These are phyloP conservation scores for Bolboschoenoplectus hybrid DNA, from an alignment of 202 grass and related monocot genomes.

Conservation along the genomic window DNA sequence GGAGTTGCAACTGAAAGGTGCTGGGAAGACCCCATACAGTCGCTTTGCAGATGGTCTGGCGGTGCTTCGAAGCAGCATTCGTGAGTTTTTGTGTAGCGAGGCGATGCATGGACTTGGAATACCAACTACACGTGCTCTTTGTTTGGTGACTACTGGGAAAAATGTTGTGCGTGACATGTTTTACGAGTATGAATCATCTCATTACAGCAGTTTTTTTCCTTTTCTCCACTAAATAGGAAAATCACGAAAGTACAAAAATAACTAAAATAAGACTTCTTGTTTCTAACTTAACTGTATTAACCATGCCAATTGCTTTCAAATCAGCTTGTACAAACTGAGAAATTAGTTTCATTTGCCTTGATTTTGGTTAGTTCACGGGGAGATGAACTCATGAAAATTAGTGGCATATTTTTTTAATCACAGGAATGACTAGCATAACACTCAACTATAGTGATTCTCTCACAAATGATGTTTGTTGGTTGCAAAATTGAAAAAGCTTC, in stretches of 20 bases:
- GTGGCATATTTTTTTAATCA: neutral
- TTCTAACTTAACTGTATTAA: neutral
- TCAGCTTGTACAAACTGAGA: constrained; percentile 3
- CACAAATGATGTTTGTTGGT: neutral
- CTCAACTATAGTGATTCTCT: neutral
- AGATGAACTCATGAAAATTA: neutral
- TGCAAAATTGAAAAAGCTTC: neutral
- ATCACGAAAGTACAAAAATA: no score
- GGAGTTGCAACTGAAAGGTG: constrained; percentile 97
- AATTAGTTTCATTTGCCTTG: neutral
- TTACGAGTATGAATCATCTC: constrained; percentile 77
- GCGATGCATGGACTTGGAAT: constrained; percentile 96
- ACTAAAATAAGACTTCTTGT: neutral
- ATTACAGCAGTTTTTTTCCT: neutral
- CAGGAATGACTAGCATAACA: neutral
- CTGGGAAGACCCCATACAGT: constrained; percentile 94
- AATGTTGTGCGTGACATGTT: constrained; percentile 92
- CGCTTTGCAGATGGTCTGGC: constrained; percentile 93
- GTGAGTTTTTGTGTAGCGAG: constrained; percentile 96
- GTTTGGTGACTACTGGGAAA: constrained; percentile 92
- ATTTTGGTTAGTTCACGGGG: neutral
- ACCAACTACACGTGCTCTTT: constrained; percentile 89
- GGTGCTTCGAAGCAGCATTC: constrained; percentile 91
- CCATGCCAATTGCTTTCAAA: neutral
- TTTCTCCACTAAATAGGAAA: neutral